phyloP scores from a whole-genome alignment of 2,329 filamentous ascomycete species.

The Cercospora canescens region DNA sequence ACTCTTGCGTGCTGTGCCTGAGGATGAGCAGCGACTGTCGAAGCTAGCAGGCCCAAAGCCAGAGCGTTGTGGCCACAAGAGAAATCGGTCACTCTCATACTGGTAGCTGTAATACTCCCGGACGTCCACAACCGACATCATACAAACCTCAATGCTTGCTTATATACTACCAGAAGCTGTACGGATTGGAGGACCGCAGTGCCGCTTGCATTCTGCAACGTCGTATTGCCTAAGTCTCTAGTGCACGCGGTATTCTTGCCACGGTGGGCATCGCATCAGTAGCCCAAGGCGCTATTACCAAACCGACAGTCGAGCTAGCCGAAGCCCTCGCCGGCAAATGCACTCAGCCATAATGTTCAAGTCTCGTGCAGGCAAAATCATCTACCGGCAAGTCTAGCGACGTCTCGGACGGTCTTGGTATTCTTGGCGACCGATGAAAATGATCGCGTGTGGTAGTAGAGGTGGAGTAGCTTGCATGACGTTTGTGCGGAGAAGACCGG shows the following conservation, averaged over 20 bases:
- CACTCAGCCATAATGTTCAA: not conserved
- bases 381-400: not conserved
- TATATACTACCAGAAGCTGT: not conserved
- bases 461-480: slow-evolving; percentile 3
- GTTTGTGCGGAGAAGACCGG: slow-evolving; percentile 8
- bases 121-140: not conserved
- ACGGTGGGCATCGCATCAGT: not conserved
- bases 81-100: slow-evolving; percentile 2
- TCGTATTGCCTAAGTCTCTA: slow-evolving; percentile 10
- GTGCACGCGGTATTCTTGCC: slow-evolving; percentile 4
- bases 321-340: slow-evolving; percentile 2
- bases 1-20: not conserved
- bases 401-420: slow-evolving; percentile 5
- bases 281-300: not conserved
- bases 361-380: not conserved
- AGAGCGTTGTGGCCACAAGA: not conserved
- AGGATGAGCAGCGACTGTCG: slow-evolving; percentile 1
- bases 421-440: slow-evolving; percentile 11
- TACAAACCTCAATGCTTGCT: not conserved
- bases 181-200: slow-evolving; percentile 5
- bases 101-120: not conserved
- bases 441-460: slow-evolving; percentile 1
- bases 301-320: not conserved
- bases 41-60: slow-evolving; percentile 1
- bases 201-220: not conserved